Conservation (phyloP, 805 yeast species). For the Scheffersomyces stipitis region DNA sequence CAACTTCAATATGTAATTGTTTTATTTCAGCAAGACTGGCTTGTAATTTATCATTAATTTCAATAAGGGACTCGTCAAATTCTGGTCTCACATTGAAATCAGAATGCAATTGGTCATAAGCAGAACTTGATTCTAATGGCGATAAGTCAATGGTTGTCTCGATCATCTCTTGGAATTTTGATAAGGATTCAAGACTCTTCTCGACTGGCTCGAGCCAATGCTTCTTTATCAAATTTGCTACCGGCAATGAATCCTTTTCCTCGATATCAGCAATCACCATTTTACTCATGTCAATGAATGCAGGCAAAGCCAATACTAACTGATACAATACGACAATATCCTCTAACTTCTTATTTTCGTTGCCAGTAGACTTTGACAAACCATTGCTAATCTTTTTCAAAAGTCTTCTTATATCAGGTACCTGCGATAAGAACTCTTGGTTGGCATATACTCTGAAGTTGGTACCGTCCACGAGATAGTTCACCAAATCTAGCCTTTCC, state of each 20-base stretch:
- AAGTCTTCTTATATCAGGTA: conserved; percentile 82
- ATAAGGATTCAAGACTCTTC: conserved; percentile 49
- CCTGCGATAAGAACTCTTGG: conserved; percentile 62
- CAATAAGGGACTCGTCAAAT: conserved; percentile 74
- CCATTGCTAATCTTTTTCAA: conserved; percentile 58
- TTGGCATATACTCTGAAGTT: conserved; percentile 64
- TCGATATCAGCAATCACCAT: conserved; percentile 38
- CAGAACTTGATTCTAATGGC: conserved; percentile 61
- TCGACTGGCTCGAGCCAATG: conserved; percentile 62
- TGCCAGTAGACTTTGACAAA: conserved; percentile 26
- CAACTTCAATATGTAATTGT: conserved; percentile 60
- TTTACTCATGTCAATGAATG: conserved; percentile 53
- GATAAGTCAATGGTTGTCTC: conserved; percentile 90
- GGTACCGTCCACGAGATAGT: conserved; percentile 66
- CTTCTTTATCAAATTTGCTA: conserved; percentile 38
- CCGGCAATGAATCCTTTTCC: conserved; percentile 15
- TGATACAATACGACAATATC: conserved; percentile 90
- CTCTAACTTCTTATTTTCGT: conserved; percentile 64
- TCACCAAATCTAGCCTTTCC: conserved; percentile 75
- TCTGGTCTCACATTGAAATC: conserved; percentile 88
- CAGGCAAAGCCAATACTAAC: conserved; percentile 69
- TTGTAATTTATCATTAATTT: conserved; percentile 59
- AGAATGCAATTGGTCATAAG: conserved; percentile 41
- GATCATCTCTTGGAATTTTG: conserved; percentile 77
- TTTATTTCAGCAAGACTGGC: conserved; percentile 54